phyloP scores from a whole-genome alignment of 306 rosid genomes.

The Luffa acutangula region DNA sequence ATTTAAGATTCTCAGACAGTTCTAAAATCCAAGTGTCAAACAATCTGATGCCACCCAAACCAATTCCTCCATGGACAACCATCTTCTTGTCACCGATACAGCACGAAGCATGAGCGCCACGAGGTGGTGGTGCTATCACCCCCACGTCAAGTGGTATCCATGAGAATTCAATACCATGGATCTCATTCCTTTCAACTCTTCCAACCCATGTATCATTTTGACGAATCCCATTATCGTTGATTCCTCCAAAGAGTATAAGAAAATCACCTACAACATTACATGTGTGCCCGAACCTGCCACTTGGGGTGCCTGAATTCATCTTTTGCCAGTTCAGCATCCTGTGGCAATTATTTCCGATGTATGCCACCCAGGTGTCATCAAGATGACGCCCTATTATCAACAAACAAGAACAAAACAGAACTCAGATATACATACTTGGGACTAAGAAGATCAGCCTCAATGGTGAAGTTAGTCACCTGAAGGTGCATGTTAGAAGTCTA shows the following conservation, averaged over 20 bases:
- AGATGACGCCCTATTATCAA: constrained; percentile 65
- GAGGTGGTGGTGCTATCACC: constrained; percentile 41
- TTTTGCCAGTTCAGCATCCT: constrained; percentile 57
- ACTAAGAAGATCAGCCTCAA: neutral
- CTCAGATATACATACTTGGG: neutral
- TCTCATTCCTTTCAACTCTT: constrained; percentile 36
- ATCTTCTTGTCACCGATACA: constrained; percentile 52
- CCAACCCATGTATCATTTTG: constrained; percentile 93
- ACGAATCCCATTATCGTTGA: constrained; percentile 77
- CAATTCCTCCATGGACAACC: constrained; percentile 90
- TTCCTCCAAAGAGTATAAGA: constrained; percentile 88
- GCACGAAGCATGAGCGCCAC: constrained; percentile 88
- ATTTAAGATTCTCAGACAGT: constrained; percentile 40
- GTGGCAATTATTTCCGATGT: constrained; percentile 43
- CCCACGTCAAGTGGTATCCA: constrained; percentile 72
- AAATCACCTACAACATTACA: constrained; percentile 50
- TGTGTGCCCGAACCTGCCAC: constrained; percentile 92
- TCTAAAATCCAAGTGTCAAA: constrained; percentile 86
- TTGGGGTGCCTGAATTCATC: constrained; percentile 67
- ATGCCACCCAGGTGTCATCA: constrained; percentile 89
- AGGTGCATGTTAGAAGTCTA: neutral
- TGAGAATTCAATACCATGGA: constrained; percentile 37
- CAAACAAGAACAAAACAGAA: neutral
- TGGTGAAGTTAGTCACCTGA: neutral
- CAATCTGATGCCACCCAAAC: constrained; percentile 50